Evolutionary conservation across 306 rosid genomes (phyloP), one percentile per base, ranked within the genome.

Genomic region (Morella rubra): DNA sequence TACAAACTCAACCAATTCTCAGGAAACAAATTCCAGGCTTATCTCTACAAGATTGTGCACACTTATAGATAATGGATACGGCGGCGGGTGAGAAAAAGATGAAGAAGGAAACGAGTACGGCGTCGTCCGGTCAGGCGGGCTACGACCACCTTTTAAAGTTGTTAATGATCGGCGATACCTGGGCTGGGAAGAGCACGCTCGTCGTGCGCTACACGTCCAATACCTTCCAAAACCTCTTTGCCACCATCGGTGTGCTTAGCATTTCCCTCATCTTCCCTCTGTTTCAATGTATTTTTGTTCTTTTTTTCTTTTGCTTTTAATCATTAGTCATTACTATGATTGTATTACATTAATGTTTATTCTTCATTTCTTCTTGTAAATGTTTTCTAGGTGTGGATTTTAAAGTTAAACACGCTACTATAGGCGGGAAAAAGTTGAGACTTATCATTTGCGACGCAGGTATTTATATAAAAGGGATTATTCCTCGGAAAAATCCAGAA

Each of bases 401-500:
- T 80, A 93, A 93, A 79, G 82, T 93, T 37, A 93, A 91, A 75
- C 81, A 86, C 79, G 89, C 86, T 40, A 80, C 82, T 18, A 5
- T 73, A 65, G 86, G 93, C 41, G 97, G 96, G 15, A 93, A 93
- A 74, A 89, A 87, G 81, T 81, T 93, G 83, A 93, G 91, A 82
- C 96, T 93, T 77, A 96, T 97, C 37, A 93, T 93, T 67, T 93
- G 98, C 97, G 98, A 93, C 84, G 91, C 96, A 81, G 98, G 97
- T 91, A 89, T 49, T 49, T 32, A 32, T 32, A 32, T 32, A 49
- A 49, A 15, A 9, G 15, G 4, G 4, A 11, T 49, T 49, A 2
- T 1, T 49, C 14, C 53, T 12, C 5, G 4, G 53, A 49, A 49
- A 49, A 49, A 12, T 49, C 53, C 15, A 15, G 14, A 49, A 49